Conservation (phyloP, 139 green algal genomes). For the Chlorella sorokiniana region DNA sequence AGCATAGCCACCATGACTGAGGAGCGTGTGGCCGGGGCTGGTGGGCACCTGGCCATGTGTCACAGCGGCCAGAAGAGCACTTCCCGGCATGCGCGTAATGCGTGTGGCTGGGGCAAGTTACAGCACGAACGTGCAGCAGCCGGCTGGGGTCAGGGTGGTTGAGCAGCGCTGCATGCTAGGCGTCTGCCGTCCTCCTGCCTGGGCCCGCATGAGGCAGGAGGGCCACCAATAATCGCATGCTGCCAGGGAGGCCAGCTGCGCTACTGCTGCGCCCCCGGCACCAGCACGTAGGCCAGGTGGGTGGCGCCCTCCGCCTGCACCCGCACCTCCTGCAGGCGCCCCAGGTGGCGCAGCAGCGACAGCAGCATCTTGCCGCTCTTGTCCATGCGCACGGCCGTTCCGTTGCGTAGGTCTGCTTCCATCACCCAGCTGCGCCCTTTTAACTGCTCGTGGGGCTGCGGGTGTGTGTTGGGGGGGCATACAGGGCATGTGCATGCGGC, state of each 20-base stretch:
- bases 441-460: slow-evolving; percentile 60
- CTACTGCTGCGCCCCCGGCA: background rate
- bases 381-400: slow-evolving; percentile 58
- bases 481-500: background rate
- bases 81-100: no score
- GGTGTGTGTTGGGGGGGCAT: background rate
- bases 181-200: no score
- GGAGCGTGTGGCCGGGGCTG: no score
- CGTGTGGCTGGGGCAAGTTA: no score
- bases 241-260: background rate
- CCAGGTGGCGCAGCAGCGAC: slow-evolving; percentile 76
- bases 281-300: slow-evolving; percentile 34
- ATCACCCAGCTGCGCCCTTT: slow-evolving; percentile 65
- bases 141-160: no score
- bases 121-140: no score
- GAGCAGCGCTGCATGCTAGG: no score
- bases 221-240: background rate
- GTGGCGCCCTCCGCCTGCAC: slow-evolving; percentile 38
- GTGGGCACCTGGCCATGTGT: no score
- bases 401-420: slow-evolving; percentile 70
- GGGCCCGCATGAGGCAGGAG: background rate
- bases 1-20: no score
- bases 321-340: slow-evolving; percentile 66
- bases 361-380: slow-evolving; percentile 78
- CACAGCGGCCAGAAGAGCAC: no score